Conservation (phyloP, 805 yeast species). For the Myxozyma nipponensis region DNA sequence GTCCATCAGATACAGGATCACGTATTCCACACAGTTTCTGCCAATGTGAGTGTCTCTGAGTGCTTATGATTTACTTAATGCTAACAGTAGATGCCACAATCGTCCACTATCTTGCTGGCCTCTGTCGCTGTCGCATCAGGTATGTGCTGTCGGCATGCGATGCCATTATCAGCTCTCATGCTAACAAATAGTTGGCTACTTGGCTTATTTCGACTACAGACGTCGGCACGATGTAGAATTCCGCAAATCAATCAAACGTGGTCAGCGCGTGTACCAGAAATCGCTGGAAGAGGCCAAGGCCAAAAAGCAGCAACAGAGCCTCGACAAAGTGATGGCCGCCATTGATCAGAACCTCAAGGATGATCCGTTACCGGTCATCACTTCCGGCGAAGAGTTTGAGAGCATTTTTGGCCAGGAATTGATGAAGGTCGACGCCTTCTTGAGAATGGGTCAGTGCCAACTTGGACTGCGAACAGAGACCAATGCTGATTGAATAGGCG, state of each 20-base stretch:
- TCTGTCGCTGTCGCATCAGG: conserved; percentile 14
- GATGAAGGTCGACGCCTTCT: conserved; percentile 18
- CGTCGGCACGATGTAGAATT: conserved; percentile 81
- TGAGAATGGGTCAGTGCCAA: conserved; percentile 13
- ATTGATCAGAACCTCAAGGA: conserved; percentile 60
- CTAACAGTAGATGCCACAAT: conserved; percentile 4
- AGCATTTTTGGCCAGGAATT: conserved; percentile 16
- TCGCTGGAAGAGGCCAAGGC: conserved; percentile 48
- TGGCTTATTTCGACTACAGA: conserved; percentile 84
- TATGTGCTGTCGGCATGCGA: neutral
- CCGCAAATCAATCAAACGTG: conserved; percentile 68
- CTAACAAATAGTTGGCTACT: conserved; percentile 50
- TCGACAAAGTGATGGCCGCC: conserved; percentile 57
- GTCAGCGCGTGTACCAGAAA: conserved; percentile 51
- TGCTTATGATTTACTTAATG: too few relatives aligned
- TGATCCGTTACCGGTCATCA: conserved; percentile 48
- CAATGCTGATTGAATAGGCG: conserved; percentile 10
- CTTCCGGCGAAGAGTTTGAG: conserved; percentile 21
- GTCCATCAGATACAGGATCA: too few relatives aligned
- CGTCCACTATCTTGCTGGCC: conserved; percentile 4
- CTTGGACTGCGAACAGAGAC: neutral
- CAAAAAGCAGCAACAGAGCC: conserved; percentile 51
- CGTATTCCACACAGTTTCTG: too few relatives aligned
- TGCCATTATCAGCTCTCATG: too few relatives aligned
- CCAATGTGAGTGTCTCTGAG: too few relatives aligned